These are phyloP conservation scores for Elongisporangium senticosum DNA, from an alignment of 352 stramenopile species.

Conservation along the genomic window DNA sequence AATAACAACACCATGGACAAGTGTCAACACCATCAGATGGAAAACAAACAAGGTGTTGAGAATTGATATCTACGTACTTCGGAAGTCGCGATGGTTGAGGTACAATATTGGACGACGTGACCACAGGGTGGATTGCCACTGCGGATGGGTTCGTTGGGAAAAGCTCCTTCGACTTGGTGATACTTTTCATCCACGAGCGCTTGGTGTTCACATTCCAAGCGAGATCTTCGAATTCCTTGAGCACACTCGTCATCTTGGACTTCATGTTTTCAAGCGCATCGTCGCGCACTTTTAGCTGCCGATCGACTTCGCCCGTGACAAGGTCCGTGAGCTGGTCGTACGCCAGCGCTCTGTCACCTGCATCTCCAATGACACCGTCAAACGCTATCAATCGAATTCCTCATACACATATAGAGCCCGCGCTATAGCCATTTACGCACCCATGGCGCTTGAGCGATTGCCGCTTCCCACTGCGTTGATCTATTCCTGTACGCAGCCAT, in stretches of 20 bases:
- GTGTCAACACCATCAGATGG: no score
- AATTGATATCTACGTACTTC: conserved; percentile 23
- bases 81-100: conserved; percentile 25
- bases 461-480: not conserved
- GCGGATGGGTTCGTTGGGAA: conserved; percentile 9
- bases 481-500: conserved; percentile 1
- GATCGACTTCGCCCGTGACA: conserved; percentile 56
- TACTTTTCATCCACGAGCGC: conserved; percentile 64
- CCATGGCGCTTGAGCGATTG: not conserved
- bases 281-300: conserved; percentile 41
- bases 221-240: conserved; percentile 68
- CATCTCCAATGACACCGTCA: not conserved
- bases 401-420: not conserved
- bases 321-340: conserved; percentile 55
- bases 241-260: conserved; percentile 58
- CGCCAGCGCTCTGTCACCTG: conserved; percentile 21
- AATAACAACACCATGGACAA: not conserved
- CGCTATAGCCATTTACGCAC: conserved; percentile 1
- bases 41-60: not conserved
- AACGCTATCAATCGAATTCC: not conserved
- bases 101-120: conserved; percentile 23
- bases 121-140: conserved; percentile 25
- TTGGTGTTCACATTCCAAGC: conserved; percentile 45
- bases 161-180: conserved; percentile 34
- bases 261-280: conserved; percentile 56